Base-by-base conservation (phyloP, 2,329 filamentous ascomycete species). In the Emmonsiellopsis sp. region DNA sequence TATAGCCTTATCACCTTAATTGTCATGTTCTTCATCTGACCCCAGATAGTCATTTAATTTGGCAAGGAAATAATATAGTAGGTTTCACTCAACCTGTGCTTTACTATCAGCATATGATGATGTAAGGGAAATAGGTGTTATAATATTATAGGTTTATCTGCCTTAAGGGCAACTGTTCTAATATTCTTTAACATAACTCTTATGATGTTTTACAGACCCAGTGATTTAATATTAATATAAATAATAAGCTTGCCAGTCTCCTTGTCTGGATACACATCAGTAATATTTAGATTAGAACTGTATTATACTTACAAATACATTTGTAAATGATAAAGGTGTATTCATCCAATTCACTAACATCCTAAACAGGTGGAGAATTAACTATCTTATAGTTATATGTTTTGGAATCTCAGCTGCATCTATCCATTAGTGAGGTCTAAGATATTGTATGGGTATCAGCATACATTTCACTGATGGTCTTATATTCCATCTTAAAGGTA, bases 191-290 rank as follows among this genome's bases (percentile, higher is more conserved):
- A 53, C 41, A 70, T 61, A 15, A 55, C 59, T 50, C 63, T 59
- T 32, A 70, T 54, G 48, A 63, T 59, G 50, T 69, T 63, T 54
- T 63, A 61, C 46, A 70, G 56, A 30, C 52, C 54, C 56, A 62
- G 54, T 15, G 65, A 70, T 56, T 69, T 69, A 31, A 71, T 61
- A 53, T 69, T 58, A 50, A 65, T 51, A 52, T 61, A 64, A n/a
- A 55, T 50, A 16, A 54, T 66, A 20, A 57, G 50, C 45, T 65
- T 48, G 50, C 58, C 48, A 34, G 56, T 60, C 30, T 38, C 54
- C 52, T 16, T 66, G 62, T 65, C 49, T 54, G 55, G 5, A 51
- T 54, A n/a, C 51, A 32, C 9, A 55, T 60, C 50, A 60, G 47
- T 54, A 59, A 20, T 46, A 50, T 53, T 32, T 31, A 38, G 7